Base-by-base conservation (phyloP, 2,329 filamentous ascomycete species). In the Cladophialophora yegresii region DNA sequence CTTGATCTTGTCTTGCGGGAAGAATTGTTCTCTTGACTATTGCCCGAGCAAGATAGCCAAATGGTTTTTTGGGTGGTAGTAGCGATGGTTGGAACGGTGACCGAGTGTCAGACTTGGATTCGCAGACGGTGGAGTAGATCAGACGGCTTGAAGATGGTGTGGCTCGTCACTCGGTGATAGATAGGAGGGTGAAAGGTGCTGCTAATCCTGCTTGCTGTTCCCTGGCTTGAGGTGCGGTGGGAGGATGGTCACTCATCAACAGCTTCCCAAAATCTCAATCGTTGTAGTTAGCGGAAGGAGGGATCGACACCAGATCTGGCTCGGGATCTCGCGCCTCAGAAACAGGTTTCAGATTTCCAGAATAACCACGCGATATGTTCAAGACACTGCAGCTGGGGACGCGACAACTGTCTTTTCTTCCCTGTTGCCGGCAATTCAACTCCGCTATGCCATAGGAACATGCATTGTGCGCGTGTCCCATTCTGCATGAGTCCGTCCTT, bases 301-400 rank as follows among this genome's bases (percentile, higher is more conserved):
- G 40, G 55, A 58, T 47, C 55, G 26, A 45, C 54, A 30, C 20
- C 47, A 57, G 53, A 57, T 47, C 36, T 47, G 22, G 53, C 53
- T 43, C 36, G 16, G 26, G 53, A 57, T 43, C 36, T 57, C 22
- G 40, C 49, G 55, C 26, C 30, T 26, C 9, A 58, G 36, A 22
- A 28, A 30, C 20, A 58, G 36, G 40, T 28, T 57, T 47, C 36
- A 30, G 43, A 30, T 10, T n/a, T n/a, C 26, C n/a, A 28, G 20
- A 45, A 22, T 7, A 6, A 20, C 13, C 6, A 26, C 12, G 16
- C 23, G 30, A 13, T 43, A 49, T 28, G 26, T 58, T 30, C 26
- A n/a, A 45, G 40, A 47, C 23, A 58, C 22, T 10, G 4, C 6
- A 28, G 47, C 47, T 50, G 12, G n/a, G 22, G 47, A 50, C 47